Conservation (phyloP, 1,284 basidiomycete genomes). For the Puccinia coronata region DNA sequence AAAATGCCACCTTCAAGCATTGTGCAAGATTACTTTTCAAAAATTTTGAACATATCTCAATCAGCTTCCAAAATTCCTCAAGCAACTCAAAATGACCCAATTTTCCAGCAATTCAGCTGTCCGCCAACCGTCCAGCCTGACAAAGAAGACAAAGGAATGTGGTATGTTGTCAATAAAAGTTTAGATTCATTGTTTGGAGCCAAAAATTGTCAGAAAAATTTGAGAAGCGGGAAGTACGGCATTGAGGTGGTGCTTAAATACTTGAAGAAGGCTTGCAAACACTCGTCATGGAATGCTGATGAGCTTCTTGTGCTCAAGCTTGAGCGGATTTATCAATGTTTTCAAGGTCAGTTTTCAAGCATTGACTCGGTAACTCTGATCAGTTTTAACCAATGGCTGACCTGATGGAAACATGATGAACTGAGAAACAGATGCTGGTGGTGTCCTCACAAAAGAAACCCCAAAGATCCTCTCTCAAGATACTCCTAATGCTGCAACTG, state of each 20-base stretch:
- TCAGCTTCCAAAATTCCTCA: not conserved
- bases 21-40: not conserved
- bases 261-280: conserved; percentile 13
- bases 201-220: not conserved
- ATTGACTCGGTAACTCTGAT: too few relatives aligned
- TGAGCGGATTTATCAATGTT: not conserved
- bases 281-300: conserved; percentile 22
- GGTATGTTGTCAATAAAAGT: conserved; percentile 1
- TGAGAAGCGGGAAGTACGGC: not conserved
- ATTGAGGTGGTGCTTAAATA: conserved; percentile 18
- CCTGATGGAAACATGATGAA: too few relatives aligned
- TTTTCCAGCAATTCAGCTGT: not conserved
- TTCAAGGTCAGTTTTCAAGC: not conserved
- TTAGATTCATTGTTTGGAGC: conserved; percentile 29
- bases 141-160: conserved; percentile 20
- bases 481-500: too few relatives aligned
- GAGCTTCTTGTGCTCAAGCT: conserved; percentile 16
- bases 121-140: not conserved
- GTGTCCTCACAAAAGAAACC: not conserved
- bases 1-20: not conserved
- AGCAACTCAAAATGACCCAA: not conserved
- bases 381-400: too few relatives aligned
- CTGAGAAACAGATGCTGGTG: not conserved
- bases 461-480: too few relatives aligned
- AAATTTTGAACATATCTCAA: not conserved